Conservation (phyloP, 2,329 filamentous ascomycete genomes). For the Leptodontidium sp. region DNA sequence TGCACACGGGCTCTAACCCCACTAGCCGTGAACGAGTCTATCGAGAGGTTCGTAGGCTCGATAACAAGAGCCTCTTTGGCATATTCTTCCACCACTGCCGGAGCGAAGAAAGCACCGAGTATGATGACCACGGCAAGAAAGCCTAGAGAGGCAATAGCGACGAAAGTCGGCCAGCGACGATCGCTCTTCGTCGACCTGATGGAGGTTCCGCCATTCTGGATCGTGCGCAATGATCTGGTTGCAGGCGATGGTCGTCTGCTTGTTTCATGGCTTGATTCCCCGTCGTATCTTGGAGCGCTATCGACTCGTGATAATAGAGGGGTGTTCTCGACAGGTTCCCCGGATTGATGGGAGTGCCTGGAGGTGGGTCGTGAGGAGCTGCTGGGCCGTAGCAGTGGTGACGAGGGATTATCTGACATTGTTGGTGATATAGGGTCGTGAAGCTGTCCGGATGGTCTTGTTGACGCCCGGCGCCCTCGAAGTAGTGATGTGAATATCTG, state of each 20-base stretch:
- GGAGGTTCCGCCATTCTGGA: constrained; percentile 44
- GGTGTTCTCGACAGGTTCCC: constrained; percentile 44
- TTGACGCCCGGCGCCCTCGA: constrained; percentile 31
- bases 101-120: constrained; percentile 80
- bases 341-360: constrained; percentile 37
- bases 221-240: constrained; percentile 47
- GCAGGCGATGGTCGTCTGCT: constrained; percentile 44
- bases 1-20: constrained; percentile 84
- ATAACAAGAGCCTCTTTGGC: constrained; percentile 83
- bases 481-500: constrained; percentile 10
- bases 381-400: constrained; percentile 39
- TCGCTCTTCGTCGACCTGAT: constrained; percentile 48
- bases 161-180: constrained; percentile 77
- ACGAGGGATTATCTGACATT: constrained; percentile 46
- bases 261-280: constrained; percentile 37
- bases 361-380: constrained; percentile 37
- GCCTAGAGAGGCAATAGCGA: constrained; percentile 75
- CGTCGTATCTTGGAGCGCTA: constrained; percentile 44
- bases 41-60: constrained; percentile 82
- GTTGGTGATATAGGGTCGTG: not conserved
- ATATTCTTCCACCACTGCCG: constrained; percentile 84
- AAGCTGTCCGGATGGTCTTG: constrained; percentile 6
- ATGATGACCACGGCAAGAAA: constrained; percentile 73
- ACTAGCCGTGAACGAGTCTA: constrained; percentile 82
- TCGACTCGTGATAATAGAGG: constrained; percentile 47